Evolutionary conservation across 2,329 filamentous ascomycete species (phyloP).

Genomic region (Dactylellina haptotyla): DNA sequence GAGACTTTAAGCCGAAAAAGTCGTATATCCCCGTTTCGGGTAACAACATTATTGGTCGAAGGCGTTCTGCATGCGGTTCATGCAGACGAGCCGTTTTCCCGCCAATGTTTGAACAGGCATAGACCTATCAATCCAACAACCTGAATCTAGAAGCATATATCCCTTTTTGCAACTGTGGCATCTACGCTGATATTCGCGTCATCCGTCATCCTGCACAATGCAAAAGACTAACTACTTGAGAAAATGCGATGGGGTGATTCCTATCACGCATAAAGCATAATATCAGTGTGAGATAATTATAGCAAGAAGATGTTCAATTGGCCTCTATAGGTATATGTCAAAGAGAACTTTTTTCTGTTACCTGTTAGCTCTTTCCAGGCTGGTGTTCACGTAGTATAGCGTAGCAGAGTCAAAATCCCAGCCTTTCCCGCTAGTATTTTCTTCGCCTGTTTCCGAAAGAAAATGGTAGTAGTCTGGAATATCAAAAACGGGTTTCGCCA

Average conservation of each 20-base stretch:
- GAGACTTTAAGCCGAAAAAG: too few species aligned
- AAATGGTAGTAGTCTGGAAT: too few species aligned
- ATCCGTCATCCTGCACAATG: too few species aligned
- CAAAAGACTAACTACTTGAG: background rate
- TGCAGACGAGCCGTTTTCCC: conserved; percentile 16
- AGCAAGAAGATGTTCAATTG: too few species aligned
- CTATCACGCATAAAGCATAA: background rate
- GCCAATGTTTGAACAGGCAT: background rate
- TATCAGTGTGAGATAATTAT: background rate
- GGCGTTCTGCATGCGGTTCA: conserved; percentile 1
- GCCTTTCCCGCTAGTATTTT: background rate
- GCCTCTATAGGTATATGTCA: too few species aligned
- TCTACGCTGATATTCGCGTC: background rate
- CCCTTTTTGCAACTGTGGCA: conserved; percentile 12
- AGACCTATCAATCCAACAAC: background rate
- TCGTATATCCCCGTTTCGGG: conserved; percentile 7
- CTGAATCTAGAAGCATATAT: background rate
- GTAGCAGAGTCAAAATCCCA: background rate
- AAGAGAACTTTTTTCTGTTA: too few species aligned
- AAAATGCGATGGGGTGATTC: background rate
- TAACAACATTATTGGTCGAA: background rate
- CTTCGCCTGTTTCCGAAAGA: too few species aligned
- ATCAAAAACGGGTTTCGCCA: too few species aligned
- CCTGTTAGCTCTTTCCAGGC: too few species aligned
- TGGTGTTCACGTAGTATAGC: too few species aligned